Base-by-base conservation (phyloP, 2,329 filamentous ascomycete species). In the Colletotrichum falcatum region DNA sequence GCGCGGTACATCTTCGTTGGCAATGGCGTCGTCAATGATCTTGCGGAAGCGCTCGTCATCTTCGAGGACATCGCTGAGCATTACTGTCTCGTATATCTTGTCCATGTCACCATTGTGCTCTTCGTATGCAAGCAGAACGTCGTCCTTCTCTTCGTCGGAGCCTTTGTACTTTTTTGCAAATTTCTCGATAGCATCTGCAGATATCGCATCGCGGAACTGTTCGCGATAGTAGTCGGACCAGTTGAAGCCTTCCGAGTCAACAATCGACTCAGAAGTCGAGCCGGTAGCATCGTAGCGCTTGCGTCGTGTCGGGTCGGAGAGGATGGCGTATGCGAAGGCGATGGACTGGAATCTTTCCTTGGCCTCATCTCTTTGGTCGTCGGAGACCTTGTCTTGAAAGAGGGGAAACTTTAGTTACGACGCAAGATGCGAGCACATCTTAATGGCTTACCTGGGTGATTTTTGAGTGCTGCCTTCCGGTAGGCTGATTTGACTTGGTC, bases 281-380 rank as follows among this genome's bases (percentile, higher is more conserved):
- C 96, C 96, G 0, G 95, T 98, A 63, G 88, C 86, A 78, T 99
- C 95, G 83, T 97, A 99, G 70, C 94, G 92, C 75, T 90, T 90
- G 74, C 96, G 92, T 63, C 96, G 90, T 26, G 87, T 86, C 28
- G 92, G 86, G 75, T 98, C 94, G 39, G 94, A 97, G 44, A 99
- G 92, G 60, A 99, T 89, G 42, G 94, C 95, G 78, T 98, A 97
- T 62, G 96, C 95, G 77, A 98, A 95, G 30, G 95, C 95, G 75
- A 99, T 90, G 75, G 92, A 87, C 81, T 99, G 96, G 80, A 99
- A 99, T 64, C 88, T 91, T 71, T 87, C 85, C 75, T 97, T 91
- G 2, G 96, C 95, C 51, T 87, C 83, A 33, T 90, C 87, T 77
- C 94, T 94, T 62, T 91, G 83, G 28, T 90, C 86, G 1, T 88